Percentiles rank a stretch among this genome's conserved stretches.
These are phyloP conservation scores for Ceratocystis ficicola DNA, from an alignment of 2,329 filamentous ascomycete genomes.

Conservation along the genomic window DNA sequence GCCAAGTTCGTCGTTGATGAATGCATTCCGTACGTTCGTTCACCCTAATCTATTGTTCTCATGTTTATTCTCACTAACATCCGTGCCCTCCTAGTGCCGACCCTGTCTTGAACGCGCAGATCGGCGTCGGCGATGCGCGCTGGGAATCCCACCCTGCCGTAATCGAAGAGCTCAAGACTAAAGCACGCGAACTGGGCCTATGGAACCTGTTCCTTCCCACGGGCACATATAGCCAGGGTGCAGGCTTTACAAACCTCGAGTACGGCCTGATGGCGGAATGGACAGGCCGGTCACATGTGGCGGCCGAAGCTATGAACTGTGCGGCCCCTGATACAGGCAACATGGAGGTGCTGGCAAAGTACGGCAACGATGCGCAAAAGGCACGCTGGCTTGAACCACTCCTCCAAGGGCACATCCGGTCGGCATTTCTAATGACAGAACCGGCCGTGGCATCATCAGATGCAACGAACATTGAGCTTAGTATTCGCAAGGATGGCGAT, in stretches of 20 bases:
- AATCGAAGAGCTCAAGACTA: slow-evolving; percentile 78
- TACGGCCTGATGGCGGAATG: slow-evolving; percentile 97
- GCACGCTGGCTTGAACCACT: slow-evolving; percentile 68
- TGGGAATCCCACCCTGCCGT: slow-evolving; percentile 71
- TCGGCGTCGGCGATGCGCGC: slow-evolving; percentile 62
- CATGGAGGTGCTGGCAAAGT: slow-evolving; percentile 91
- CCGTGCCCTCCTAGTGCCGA: slow-evolving; percentile 47
- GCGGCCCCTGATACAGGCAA: slow-evolving; percentile 86
- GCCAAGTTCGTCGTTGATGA: slow-evolving; percentile 96
- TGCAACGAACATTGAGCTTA: slow-evolving; percentile 82
- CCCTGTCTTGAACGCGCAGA: slow-evolving; percentile 63
- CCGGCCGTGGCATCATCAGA: slow-evolving; percentile 79
- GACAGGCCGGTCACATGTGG: slow-evolving; percentile 72
- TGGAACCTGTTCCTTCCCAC: slow-evolving; percentile 99
- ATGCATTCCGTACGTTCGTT: slow-evolving; percentile 58
- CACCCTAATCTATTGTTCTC: neutral
- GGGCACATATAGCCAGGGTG: slow-evolving; percentile 89
- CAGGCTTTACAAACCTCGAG: slow-evolving; percentile 88
- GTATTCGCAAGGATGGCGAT: slow-evolving; percentile 69
- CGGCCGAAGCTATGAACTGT: slow-evolving; percentile 81
- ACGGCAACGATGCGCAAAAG: slow-evolving; percentile 78
- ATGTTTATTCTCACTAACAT: neutral
- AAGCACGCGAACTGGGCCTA: slow-evolving; percentile 69
- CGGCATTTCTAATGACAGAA: slow-evolving; percentile 90
- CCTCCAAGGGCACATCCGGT: slow-evolving; percentile 73